A percentile compares a stretch with the other conserved stretches of the same genome.
phyloP scores from a whole-genome alignment of 305 asterid genomes.

The Solanum hybrid region DNA sequence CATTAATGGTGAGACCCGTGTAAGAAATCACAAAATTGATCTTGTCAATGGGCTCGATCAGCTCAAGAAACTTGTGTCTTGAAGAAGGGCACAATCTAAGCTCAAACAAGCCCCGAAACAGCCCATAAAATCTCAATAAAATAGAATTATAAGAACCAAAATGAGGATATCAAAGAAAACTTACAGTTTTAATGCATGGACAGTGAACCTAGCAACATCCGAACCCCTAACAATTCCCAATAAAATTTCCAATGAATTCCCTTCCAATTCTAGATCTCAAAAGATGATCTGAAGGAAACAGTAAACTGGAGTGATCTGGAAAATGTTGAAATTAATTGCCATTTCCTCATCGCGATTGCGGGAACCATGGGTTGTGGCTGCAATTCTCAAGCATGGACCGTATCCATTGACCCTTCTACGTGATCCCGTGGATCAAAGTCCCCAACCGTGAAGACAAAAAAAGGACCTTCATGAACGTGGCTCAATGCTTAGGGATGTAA shows the following conservation, averaged over 20 bases:
- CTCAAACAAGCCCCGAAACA: background rate
- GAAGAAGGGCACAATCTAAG: background rate
- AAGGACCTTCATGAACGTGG: background rate
- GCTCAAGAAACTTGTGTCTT: background rate
- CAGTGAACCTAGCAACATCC: background rate
- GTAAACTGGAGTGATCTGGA: background rate
- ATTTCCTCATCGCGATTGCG: background rate
- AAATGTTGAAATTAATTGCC: background rate
- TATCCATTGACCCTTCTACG: background rate
- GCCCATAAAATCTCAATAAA: background rate
- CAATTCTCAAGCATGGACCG: background rate
- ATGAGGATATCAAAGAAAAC: background rate
- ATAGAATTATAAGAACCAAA: background rate
- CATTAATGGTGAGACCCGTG: background rate
- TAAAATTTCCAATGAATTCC: background rate
- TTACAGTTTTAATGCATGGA: background rate
- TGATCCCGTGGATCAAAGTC: background rate
- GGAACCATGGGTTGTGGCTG: background rate
- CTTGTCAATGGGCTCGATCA: background rate
- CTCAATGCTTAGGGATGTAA: background rate
- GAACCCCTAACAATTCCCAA: background rate
- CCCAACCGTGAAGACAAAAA: background rate
- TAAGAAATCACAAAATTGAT: background rate
- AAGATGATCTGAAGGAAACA: too few relatives aligned
- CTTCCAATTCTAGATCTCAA: background rate